Conservation (phyloP, 768 basidiomycete genomes). For the Tricholoma sp. region DNA sequence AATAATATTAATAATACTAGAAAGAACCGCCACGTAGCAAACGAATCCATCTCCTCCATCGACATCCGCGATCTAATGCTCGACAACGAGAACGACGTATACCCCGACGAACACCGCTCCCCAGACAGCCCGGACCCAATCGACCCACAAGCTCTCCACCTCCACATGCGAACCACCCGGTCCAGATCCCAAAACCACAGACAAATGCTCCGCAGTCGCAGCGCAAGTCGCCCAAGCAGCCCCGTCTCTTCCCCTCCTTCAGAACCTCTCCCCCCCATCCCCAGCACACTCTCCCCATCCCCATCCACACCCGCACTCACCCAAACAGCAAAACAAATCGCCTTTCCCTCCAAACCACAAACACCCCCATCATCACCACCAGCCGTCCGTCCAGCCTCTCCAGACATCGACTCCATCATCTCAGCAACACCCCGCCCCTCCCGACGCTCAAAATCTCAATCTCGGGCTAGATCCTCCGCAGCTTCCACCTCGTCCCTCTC, state of each 20-base stretch:
- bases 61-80: conserved; percentile 28
- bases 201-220: conserved; percentile 11
- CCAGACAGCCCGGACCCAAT: conserved; percentile 30
- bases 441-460: conserved; percentile 1
- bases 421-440: conserved; percentile 18
- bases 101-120: conserved; percentile 9
- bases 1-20: too few species aligned
- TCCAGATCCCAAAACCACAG: conserved; percentile 23
- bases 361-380: background rate
- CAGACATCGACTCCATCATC: conserved; percentile 22
- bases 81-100: conserved; percentile 20
- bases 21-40: conserved; percentile 30
- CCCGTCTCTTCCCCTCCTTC: background rate
- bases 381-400: conserved; percentile 15
- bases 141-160: conserved; percentile 23
- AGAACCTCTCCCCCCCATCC: background rate
- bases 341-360: background rate
- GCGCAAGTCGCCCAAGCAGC: background rate
- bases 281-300: background rate
- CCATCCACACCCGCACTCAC: too few species aligned
- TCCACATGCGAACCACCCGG: conserved; percentile 15
- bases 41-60: conserved; percentile 29
- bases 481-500: conserved; percentile 4
- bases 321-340: background rate
- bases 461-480: background rate